phyloP scores from a whole-genome alignment of 129 eudicot species.

The Calendula officinalis region DNA sequence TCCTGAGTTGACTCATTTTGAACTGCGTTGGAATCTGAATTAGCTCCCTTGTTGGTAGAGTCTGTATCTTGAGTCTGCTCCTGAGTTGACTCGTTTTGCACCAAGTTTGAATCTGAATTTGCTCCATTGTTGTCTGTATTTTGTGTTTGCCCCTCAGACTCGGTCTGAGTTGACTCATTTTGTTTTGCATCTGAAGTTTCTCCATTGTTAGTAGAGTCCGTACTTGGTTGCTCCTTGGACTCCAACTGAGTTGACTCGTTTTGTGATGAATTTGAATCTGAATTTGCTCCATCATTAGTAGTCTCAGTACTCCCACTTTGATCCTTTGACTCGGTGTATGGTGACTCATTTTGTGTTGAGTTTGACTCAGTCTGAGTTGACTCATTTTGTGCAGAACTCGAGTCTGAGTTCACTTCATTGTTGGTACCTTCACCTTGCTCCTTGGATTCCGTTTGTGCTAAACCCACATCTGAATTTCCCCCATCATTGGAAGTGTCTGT shows the following conservation, averaged over 20 bases:
- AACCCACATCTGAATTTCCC: neutral
- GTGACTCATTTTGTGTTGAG: conserved; percentile 33
- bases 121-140: neutral
- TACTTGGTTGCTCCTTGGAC: conserved; percentile 19
- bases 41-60: conserved; percentile 14
- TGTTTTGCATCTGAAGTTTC: conserved; percentile 10
- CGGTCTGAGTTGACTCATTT: conserved; percentile 32
- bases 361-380: conserved; percentile 23
- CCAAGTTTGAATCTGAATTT: too few relatives aligned
- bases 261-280: neutral
- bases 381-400: conserved; percentile 28
- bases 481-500: neutral
- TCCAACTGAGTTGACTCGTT: conserved; percentile 27
- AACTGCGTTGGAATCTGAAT: conserved; percentile 28
- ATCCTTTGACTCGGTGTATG: conserved; percentile 35
- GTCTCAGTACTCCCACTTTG: conserved; percentile 18
- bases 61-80: conserved; percentile 3
- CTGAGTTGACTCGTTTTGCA: too few relatives aligned
- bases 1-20: conserved; percentile 28
- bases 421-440: conserved; percentile 13
- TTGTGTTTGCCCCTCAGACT: conserved; percentile 33
- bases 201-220: conserved; percentile 10
- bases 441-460: neutral
- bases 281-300: neutral
- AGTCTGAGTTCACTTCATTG: conserved; percentile 22